Evolutionary conservation across 345 rosid genomes (phyloP).

Genomic region (Arabis alpina): DNA sequence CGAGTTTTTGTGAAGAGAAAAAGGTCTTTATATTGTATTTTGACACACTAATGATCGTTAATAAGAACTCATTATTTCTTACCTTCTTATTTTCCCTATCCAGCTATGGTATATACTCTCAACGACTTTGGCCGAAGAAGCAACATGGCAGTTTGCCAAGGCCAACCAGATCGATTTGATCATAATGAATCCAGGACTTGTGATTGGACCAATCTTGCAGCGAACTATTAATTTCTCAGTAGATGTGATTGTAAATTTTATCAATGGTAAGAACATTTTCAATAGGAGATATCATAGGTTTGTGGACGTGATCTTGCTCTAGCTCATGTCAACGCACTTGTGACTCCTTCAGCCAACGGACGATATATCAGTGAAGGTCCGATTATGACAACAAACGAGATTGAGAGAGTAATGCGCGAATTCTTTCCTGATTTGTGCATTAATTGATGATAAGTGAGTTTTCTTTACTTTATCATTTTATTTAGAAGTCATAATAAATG

Average conservation of each 20-base stretch:
- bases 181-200: constrained; percentile 45
- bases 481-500: background rate
- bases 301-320: constrained; percentile 56
- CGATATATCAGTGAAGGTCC: constrained; percentile 48
- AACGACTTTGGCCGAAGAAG: constrained; percentile 54
- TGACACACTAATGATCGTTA: constrained; percentile 10
- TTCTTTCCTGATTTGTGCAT: constrained; percentile 41
- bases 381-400: constrained; percentile 7
- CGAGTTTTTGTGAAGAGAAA: constrained; percentile 35
- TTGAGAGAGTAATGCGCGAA: constrained; percentile 24
- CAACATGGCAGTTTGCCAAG: constrained; percentile 48
- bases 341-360: constrained; percentile 50
- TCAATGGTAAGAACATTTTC: constrained; percentile 41
- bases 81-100: background rate
- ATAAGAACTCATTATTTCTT: no score
- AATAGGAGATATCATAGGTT: constrained; percentile 31
- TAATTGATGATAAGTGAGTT: constrained; percentile 33
- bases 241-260: constrained; percentile 29
- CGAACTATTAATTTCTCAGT: constrained; percentile 40
- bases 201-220: constrained; percentile 50
- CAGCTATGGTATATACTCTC: constrained; percentile 52
- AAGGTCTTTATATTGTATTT: constrained; percentile 34
- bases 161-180: constrained; percentile 51
- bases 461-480: background rate
- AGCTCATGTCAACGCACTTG: constrained; percentile 55